Conservation (phyloP, 148 eudicot genomes). For the Camellia lanceoleosa region DNA sequence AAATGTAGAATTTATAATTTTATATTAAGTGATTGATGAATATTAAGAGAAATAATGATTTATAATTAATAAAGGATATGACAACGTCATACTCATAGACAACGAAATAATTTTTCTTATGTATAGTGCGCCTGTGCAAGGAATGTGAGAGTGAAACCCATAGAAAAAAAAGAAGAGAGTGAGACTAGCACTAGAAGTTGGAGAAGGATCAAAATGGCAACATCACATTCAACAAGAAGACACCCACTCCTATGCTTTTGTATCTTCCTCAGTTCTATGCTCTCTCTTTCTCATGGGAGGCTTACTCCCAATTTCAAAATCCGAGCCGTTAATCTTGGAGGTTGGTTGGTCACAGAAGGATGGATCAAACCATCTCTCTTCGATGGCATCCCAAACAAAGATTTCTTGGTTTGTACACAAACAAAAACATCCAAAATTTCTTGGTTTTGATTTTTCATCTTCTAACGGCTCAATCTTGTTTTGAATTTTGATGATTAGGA, state of each 20-base stretch:
- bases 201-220: background rate
- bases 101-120: too few relatives aligned
- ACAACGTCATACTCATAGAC: too few relatives aligned
- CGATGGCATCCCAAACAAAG: slow-evolving; percentile 62
- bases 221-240: background rate
- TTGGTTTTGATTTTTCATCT: background rate
- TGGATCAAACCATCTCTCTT: slow-evolving; percentile 76
- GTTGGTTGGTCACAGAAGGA: slow-evolving; percentile 77
- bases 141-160: background rate
- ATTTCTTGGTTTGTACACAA: slow-evolving; percentile 43
- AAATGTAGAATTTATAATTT: too few relatives aligned
- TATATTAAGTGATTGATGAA: too few relatives aligned
- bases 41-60: too few relatives aligned
- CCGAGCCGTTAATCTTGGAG: slow-evolving; percentile 63
- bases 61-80: too few relatives aligned
- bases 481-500: slow-evolving; percentile 36
- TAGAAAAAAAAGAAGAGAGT: too few relatives aligned
- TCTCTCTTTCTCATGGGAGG: slow-evolving; percentile 21
- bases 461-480: background rate
- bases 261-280: background rate
- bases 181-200: too few relatives aligned
- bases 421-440: too few relatives aligned
- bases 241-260: slow-evolving; percentile 3
- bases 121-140: background rate
- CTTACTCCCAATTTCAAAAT: slow-evolving; percentile 19